Conservation (phyloP, 2,329 filamentous ascomycete species). For the Zasmidium angulare region DNA sequence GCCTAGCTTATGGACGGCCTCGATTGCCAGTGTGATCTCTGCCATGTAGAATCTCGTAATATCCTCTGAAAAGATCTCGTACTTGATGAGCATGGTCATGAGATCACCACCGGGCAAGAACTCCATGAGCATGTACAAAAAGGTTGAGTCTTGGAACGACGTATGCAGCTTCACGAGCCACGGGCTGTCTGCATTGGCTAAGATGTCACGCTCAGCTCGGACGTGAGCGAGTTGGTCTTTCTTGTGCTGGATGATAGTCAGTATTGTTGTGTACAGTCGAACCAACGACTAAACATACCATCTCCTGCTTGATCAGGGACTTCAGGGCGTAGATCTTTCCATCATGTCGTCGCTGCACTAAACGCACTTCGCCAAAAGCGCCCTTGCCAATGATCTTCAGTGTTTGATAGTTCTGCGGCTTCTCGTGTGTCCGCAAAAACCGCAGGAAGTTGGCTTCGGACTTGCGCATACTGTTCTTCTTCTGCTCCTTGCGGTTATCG, state of each 20-base stretch:
- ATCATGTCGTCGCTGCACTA: conserved; percentile 94
- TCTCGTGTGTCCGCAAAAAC: conserved; percentile 89
- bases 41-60: conserved; percentile 99
- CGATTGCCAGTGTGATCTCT: conserved; percentile 95
- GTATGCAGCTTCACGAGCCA: conserved; percentile 99
- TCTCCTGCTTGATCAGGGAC: conserved; percentile 96
- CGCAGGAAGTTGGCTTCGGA: conserved; percentile 91
- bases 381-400: conserved; percentile 99
- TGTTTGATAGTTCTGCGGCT: conserved; percentile 90
- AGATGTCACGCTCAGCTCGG: conserved; percentile 92
- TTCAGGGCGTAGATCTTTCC: conserved; percentile 98
- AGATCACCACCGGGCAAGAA: conserved; percentile 96
- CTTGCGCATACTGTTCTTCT: conserved; percentile 79
- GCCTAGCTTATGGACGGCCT: conserved; percentile 94
- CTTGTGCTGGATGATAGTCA: conserved; percentile 65
- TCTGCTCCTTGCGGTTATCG: conserved; percentile 74
- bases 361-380: conserved; percentile 95
- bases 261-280: background rate
- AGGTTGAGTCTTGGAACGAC: conserved; percentile 94
- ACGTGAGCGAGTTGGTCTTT: conserved; percentile 98
- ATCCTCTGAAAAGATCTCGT: conserved; percentile 98
- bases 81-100: conserved; percentile 99
- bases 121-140: conserved; percentile 99
- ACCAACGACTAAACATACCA: conserved; percentile 52
- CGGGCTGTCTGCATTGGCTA: conserved; percentile 98